Evolutionary conservation across 176 grass and related monocot genomes (phyloP), one percentile per base, ranked within the genome.

Genomic region (Zoysia japonica): DNA sequence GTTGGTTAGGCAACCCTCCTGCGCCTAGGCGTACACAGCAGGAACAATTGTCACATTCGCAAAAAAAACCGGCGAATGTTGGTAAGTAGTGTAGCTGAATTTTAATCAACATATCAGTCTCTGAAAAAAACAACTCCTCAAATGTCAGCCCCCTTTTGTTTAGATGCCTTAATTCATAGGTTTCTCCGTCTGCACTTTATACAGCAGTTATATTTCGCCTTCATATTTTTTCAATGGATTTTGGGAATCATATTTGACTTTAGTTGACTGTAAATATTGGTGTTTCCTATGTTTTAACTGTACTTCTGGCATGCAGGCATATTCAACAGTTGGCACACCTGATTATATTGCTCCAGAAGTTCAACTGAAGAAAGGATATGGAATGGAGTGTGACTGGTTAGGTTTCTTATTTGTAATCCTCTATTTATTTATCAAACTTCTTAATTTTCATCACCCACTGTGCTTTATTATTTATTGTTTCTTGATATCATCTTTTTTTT

Each of bases 341-440:
- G 96, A 99, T 89, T 99, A 99, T 82, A 99, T 99, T 91, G 96
- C 96, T 75, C 92, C 96, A 76, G 96, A 99, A 88, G 92, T 99
- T 84, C 69, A 95, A 80, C 65, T 95, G 36, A 99, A 99, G 90
- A 99, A 98, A 89, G 96, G 96, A 89, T 94, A 98, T 82, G 96
- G 92, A 78, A 94, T 95, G 86, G 96, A 98, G 76, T 98, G 96
- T 72, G 96, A 98, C 79, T 98, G 96, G 96, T 98, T 80, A 81
- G 75, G 47, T 72, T 70, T 87, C 51, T 72, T 80, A 43, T 72
- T 82, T 96, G 64, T 17, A 54, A 42, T 75, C 19, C 73, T 67
- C 13, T 74, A 75, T 77, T 76, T 67, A 39, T 36, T 70, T 54
- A 11, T 50, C 86, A 17, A 52, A 52, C 50, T 39, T 16, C 5